Base-by-base conservation (phyloP, 2,329 filamentous ascomycete species). In the Blumeriella jaapii region DNA sequence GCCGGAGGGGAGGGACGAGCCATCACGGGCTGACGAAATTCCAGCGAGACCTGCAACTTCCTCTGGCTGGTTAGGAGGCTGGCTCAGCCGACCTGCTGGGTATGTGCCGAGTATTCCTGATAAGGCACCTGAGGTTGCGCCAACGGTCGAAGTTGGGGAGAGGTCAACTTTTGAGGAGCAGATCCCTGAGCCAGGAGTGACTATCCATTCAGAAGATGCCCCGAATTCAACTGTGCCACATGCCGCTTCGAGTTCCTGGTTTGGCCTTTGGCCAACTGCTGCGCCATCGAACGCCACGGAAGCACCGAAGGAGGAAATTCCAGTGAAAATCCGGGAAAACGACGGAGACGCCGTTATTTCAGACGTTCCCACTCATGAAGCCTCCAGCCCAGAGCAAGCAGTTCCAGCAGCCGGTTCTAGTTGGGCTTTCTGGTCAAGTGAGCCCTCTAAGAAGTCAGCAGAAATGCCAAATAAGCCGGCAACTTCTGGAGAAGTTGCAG, bases 351-450 rank as follows among this genome's bases (percentile, higher is more conserved):
- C 37, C 10, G 28, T 44, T n/a, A 49, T 48, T 41, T 39, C 46
- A 38, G 50, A 47, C 40, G 38, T 33, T 9, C 39, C 41, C 18
- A 31, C 14, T 7, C 34, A 29, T n/a, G 7, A 8, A 24, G 8
- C 13, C 3, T 12, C 27, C 20, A 12, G 22, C 20, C 16, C 32
- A 29, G 26, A 31, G 13, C 37, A 30, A 29, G 3, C 13, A 14
- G 29, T 26, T 6, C 32, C 39, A 4, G 61, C 67, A 11, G 62
- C 65, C 12, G 71, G 71, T 9, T 80, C 81, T 0, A 82, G 78
- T 0, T 89, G 82, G 82, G 82, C 78, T 0, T 87, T 89, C 46
- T 89, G 82, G 82, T 84, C 78, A 10, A 71, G 50, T 4, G 49
- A 54, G 4, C 47, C 52, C 5, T 40, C 45, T 17, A 49, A 55